Evolutionary conservation across 2,329 filamentous ascomycete genomes (phyloP).

Genomic region (Xylaria sp.): DNA sequence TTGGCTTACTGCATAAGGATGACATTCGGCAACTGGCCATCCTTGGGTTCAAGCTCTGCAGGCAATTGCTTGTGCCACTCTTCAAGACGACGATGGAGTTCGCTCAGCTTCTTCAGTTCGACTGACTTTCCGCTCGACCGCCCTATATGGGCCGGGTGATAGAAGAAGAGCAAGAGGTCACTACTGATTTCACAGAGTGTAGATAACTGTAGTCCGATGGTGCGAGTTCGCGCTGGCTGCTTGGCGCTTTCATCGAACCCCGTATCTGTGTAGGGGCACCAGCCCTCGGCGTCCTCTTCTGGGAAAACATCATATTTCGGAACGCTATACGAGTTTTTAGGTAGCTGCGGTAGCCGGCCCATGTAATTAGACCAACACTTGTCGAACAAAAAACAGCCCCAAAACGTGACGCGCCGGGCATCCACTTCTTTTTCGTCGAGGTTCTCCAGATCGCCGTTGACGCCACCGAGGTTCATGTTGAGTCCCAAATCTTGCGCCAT

Average conservation of each 20-base stretch:
- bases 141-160: conserved; percentile 78
- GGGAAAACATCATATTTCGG: conserved; percentile 93
- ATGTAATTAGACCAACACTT: conserved; percentile 99
- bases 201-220: conserved; percentile 83
- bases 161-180: conserved; percentile 89
- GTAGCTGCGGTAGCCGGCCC: conserved; percentile 87
- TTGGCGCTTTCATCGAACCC: conserved; percentile 78
- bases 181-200: conserved; percentile 93
- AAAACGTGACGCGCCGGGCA: conserved; percentile 90
- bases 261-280: conserved; percentile 89
- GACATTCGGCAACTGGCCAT: conserved; percentile 88
- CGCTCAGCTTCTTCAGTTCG: conserved; percentile 92
- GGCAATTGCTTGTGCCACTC: conserved; percentile 88
- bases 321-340: conserved; percentile 81
- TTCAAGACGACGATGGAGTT: conserved; percentile 89
- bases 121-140: conserved; percentile 77
- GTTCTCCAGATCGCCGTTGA: conserved; percentile 66
- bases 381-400: conserved; percentile 98
- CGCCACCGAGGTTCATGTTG: conserved; percentile 81
- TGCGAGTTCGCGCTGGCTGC: conserved; percentile 85
- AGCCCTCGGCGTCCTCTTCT: conserved; percentile 83
- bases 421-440: conserved; percentile 88
- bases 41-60: conserved; percentile 86
- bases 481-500: conserved; percentile 96
- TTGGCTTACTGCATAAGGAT: conserved; percentile 81